Conservation (phyloP, 352 stramenopile species). For the Globisporangium nodosum region DNA sequence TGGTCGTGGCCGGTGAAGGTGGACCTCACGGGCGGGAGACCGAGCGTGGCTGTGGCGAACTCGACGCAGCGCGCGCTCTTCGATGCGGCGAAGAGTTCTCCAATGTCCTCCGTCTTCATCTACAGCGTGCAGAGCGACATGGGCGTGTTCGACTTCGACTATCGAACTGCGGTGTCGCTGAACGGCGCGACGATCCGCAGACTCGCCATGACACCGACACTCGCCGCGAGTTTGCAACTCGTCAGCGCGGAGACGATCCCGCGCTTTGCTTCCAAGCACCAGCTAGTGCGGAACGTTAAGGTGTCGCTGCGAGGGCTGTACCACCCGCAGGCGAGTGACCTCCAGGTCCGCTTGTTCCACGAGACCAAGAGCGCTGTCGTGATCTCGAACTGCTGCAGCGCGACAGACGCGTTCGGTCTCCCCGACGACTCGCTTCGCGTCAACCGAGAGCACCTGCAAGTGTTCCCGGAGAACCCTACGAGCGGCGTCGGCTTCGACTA, state of each 20-base stretch:
- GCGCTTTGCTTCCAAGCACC: conserved; percentile 51
- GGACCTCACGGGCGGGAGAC: conserved; percentile 20
- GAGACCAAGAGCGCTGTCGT: conserved; percentile 27
- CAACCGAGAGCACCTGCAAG: conserved; percentile 37
- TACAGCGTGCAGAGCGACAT: conserved; percentile 26
- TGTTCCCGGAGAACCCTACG: conserved; percentile 37
- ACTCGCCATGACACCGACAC: conserved; percentile 18
- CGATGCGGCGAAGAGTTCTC: conserved; percentile 31
- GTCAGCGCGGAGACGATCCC: conserved; percentile 23
- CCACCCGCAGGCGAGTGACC: conserved; percentile 51
- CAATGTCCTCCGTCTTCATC: conserved; percentile 38
- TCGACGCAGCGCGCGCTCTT: conserved; percentile 32
- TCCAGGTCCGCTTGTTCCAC: conserved; percentile 50
- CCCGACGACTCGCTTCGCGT: conserved; percentile 32
- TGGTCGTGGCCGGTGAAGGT: conserved; percentile 50
- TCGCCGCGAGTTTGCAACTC: conserved; percentile 41
- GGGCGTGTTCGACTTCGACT: conserved; percentile 43
- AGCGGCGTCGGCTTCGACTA: conserved; percentile 73
- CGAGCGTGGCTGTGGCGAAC: conserved; percentile 35
- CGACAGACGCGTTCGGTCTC: conserved; percentile 34
- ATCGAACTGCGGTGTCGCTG: conserved; percentile 27
- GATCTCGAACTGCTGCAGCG: conserved; percentile 37
- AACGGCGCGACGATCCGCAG: conserved; percentile 52
- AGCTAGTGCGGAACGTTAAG: conserved; percentile 42
- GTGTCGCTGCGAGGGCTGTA: conserved; percentile 59